Evolutionary conservation across 768 basidiomycete genomes (phyloP), one percentile per base, ranked within the genome.

Genomic region (Phanerodontia chrysosporium): DNA sequence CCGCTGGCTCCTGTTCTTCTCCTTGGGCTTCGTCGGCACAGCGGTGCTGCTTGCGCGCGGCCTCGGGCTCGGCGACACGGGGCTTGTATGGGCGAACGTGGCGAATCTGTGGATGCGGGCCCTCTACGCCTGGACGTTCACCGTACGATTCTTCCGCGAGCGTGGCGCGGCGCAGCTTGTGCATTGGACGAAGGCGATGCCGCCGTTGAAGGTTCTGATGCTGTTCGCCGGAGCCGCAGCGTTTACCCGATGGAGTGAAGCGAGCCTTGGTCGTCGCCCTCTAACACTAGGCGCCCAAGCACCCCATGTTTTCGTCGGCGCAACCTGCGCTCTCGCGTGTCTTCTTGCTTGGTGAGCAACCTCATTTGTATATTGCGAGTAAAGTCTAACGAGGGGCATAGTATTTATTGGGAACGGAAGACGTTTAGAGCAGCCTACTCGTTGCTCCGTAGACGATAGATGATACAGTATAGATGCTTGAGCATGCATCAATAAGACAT

Each of bases 1-100:
- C 65, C 77, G 83, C 79, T 92, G 87, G 84, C 90, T 98, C 87
- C 77, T 86, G n/a, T 74, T 69, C 0, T 93, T 90, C 69, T 92
- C 92, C 0, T 69, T 75, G 1, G 72, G 82, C 1, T 96, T 95
- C 69, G 82, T 90, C 44, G 64, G 70, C 24, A 75, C 81, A 39
- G 76, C 87, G 57, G 67, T 83, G 24, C 61, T 30, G 62, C 84
- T 62, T 80, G 84, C 72, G 65, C 73, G 45, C 51, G 64, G 62
- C 1, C 55, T 79, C 27, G 71, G 76, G 25, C 66, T 83, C 25
- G 87, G 86, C 30, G 92, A 92, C 64, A 76, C 80, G 0, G 84
- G 85, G 7, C 76, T 91, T 32, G 87, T 93, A 2, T 90, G 85
- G 66, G 87, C 87, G 59, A 94, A 95, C 66, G 84, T 87, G 60